A percentile compares a stretch with the other conserved stretches of the same genome.
Conservation (phyloP, 768 basidiomycete genomes). For the Rhizopogon vesiculosus region DNA sequence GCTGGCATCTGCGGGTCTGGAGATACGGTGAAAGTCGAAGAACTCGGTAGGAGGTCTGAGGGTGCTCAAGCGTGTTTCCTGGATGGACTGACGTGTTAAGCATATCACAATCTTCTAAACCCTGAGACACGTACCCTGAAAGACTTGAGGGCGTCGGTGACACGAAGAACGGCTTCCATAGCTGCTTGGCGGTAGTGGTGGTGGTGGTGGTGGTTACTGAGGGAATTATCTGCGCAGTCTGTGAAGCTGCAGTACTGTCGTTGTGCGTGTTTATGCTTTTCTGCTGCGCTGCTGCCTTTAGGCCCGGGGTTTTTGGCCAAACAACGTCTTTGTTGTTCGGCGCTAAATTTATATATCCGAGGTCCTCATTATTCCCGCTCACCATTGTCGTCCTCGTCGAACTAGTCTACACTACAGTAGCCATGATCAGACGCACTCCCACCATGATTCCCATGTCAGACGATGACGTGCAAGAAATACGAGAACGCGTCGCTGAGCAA, state of each 20-base stretch:
- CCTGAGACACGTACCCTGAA: constrained; percentile 50
- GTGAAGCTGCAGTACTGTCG: too few species aligned
- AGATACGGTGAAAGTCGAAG: constrained; percentile 79
- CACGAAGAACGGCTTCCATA: constrained; percentile 67
- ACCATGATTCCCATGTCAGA: constrained; percentile 76
- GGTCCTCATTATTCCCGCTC: neutral
- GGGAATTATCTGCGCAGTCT: neutral
- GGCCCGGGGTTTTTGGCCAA: neutral
- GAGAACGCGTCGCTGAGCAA: constrained; percentile 52
- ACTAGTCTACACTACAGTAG: neutral
- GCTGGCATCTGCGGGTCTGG: constrained; percentile 79
- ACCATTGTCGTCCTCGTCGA: neutral
- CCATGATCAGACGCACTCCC: constrained; percentile 73
- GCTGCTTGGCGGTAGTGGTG: constrained; percentile 4
- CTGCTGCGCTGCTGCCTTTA: constrained; percentile 9
- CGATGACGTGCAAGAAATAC: constrained; percentile 73
- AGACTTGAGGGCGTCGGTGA: constrained; percentile 63
- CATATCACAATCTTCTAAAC: neutral
- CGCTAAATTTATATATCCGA: neutral
- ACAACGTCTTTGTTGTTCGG: constrained; percentile 8
- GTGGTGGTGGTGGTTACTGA: neutral
- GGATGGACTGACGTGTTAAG: constrained; percentile 1
- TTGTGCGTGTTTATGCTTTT: neutral
- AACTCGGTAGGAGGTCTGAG: constrained; percentile 73
- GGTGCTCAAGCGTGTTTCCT: constrained; percentile 79